Conservation (phyloP, 192 early-diverging fungal species). For the Allomyces javanicus region DNA sequence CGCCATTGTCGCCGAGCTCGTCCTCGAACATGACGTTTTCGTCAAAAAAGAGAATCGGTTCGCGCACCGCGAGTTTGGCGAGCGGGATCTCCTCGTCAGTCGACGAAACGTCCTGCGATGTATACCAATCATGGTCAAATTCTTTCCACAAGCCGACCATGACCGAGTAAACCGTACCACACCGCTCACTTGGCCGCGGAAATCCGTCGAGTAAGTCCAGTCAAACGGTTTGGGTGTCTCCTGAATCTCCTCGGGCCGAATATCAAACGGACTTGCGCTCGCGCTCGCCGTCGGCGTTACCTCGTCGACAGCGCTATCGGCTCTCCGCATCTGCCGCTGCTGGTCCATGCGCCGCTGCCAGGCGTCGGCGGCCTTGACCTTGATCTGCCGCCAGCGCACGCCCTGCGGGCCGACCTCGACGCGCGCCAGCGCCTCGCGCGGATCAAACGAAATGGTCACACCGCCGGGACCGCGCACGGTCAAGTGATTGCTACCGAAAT, state of each 20-base stretch:
- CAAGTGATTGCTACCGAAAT: no score
- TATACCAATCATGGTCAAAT: not conserved
- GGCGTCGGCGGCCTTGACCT: no score
- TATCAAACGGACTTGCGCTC: not conserved
- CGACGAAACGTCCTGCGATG: no score
- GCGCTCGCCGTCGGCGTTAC: no score
- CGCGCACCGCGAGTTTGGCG: slow-evolving; percentile 44
- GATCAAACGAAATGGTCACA: no score
- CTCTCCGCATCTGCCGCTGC: no score
- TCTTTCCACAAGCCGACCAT: not conserved
- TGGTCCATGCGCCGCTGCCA: no score
- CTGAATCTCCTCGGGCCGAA: slow-evolving; percentile 40
- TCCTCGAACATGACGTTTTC: slow-evolving; percentile 90
- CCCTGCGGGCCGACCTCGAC: no score
- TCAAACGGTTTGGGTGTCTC: slow-evolving; percentile 86
- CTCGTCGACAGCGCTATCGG: no score
- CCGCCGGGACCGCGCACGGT: no score
- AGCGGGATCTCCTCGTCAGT: slow-evolving; percentile 42
- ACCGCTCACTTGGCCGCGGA: slow-evolving; percentile 35
- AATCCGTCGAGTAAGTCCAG: slow-evolving; percentile 84
- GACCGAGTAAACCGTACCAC: slow-evolving; percentile 2
- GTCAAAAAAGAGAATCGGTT: slow-evolving; percentile 87
- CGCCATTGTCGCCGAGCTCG: slow-evolving; percentile 89
- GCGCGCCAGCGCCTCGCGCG: no score
- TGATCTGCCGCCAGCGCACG: no score